Evolutionary conservation across 768 basidiomycete genomes (phyloP), one percentile per base, ranked within the genome.

Genomic region (Kwoniella europaea): DNA sequence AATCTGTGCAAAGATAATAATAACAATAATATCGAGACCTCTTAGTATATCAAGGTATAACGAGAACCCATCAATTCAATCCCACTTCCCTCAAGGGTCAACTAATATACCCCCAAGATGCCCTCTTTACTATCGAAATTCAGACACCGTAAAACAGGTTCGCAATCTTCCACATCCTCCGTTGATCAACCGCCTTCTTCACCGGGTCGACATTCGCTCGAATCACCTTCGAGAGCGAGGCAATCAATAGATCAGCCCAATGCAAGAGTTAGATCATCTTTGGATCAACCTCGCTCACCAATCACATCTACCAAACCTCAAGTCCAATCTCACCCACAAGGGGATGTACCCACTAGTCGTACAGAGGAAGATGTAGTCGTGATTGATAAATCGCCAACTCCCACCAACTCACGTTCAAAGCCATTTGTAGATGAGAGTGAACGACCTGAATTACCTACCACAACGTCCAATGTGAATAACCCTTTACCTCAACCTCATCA

Each of bases 371-470:
- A 70, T 50, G 68, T 70, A 18, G 63, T 70, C 0, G 62, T 70
- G 1, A 63, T 63, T 10, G 71, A 57, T 35, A 72, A 72, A 60
- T n/a, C 50, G 3, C 15, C 20, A 3, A 2, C 1, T 59, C 15
- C 20, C 27, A n/a, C 4, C 15, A 1, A 70, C 63, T 6, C 46
- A 50, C 69, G 68, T 62, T 64, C 63, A 20, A 43, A 20, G 20
- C 73, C 67, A 24, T 75, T 75, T 55, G 53, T 35, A 16, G 74
- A 75, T 50, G 74, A 73, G 29, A 20, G 22, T 29, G 35, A 68
- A 10, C 56, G 75, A 63, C 75, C 75, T 2, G 70, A 76, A 27
- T 57, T 76, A 55, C 75, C 75, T 9, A 76, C 75, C 10, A 76
- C 75, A 4, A 62, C 67, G 0, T 73, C 72, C 1, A 76, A 76